Percentiles rank a stretch among this genome's conserved stretches.
phyloP scores from a whole-genome alignment of 2,329 filamentous ascomycete species.

The Berkeleyomyces basicola region DNA sequence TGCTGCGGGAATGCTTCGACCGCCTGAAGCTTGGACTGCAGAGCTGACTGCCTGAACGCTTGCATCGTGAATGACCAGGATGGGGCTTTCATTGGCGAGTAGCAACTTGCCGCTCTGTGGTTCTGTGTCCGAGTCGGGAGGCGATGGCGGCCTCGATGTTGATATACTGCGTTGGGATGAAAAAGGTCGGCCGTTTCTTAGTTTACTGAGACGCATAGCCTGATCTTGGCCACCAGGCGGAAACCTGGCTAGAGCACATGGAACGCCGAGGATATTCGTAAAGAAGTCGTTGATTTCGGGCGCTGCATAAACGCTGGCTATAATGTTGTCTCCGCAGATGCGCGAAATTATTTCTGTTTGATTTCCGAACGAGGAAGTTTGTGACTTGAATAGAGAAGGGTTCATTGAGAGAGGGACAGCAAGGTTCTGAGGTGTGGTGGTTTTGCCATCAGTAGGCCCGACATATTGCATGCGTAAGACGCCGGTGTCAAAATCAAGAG shows the following conservation, averaged over 20 bases:
- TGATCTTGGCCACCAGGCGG: constrained; percentile 46
- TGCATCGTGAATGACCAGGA: constrained; percentile 64
- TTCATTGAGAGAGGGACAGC: constrained; percentile 51
- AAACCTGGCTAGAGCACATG: constrained; percentile 73
- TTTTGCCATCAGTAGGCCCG: constrained; percentile 19
- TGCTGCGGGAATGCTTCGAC: constrained; percentile 38
- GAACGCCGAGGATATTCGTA: constrained; percentile 53
- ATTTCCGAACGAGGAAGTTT: neutral
- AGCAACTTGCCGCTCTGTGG: constrained; percentile 40
- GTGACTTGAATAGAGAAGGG: constrained; percentile 35
- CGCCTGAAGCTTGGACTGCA: neutral
- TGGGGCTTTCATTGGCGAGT: constrained; percentile 85
- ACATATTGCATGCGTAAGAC: constrained; percentile 44
- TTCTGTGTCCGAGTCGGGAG: constrained; percentile 41
- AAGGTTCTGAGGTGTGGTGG: constrained; percentile 23
- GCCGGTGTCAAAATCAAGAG: constrained; percentile 52
- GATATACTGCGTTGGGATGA: constrained; percentile 25
- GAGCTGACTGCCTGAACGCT: constrained; percentile 57
- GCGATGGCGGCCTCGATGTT: constrained; percentile 30
- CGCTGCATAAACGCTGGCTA: constrained; percentile 53
- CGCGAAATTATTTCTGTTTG: constrained; percentile 28
- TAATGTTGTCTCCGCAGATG: constrained; percentile 70
- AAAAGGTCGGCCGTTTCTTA: constrained; percentile 8
- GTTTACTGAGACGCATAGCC: constrained; percentile 51
- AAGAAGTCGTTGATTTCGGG: constrained; percentile 58